Base-by-base conservation (phyloP, 2,329 filamentous ascomycete species). In the Sclerotinia nivalis region DNA sequence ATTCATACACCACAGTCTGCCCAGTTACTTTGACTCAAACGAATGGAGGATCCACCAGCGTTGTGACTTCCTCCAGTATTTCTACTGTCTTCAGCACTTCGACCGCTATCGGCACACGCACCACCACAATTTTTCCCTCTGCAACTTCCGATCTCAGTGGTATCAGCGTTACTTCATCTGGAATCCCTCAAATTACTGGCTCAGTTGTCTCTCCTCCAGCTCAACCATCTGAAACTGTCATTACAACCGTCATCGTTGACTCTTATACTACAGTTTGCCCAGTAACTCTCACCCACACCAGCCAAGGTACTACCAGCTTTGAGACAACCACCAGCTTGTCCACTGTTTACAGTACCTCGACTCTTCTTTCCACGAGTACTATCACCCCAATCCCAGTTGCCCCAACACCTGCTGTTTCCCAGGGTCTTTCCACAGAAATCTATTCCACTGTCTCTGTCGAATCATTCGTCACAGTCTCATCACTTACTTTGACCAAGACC, bases 21-120 rank as follows among this genome's bases (percentile, higher is more conserved):
- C 60, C 60, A 37, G 60, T 62, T 25, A 62, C 60, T 1, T 15
- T 62, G 25, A 62, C 60, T 22, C 60, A 62, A n/a, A 50, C 60
- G 1, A 62, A 8, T 28, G 40, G 40, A 50, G 45, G 60, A 50
- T 2, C 31, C 4, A 62, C 60, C 0, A 62, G 31, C 7, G 28
- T 50, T 62, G 13, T 49, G 7, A 62, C 60, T 15, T 25, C 28
- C 1, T 37, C 60, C 2, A 62, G 20, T 22, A 25, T 62, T 4
- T 62, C 60, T 9, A 62, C 60, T 12, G 45, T 62, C 13, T 62
- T 50, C 45, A 50, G 22, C 28, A 37, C 60, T 15, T 37, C 60
- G 6, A 49, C 45, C 13, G 4, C 20, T n/a, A 31, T 55, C 18
- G 50, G 18, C 10, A 62, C 60, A 5, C 45, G 52, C 52, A 49